A percentile compares a stretch with the other conserved stretches of the same genome.
phyloP scores from a whole-genome alignment of 139 green algal genomes.

The Chlamydomonas schloesseri region DNA sequence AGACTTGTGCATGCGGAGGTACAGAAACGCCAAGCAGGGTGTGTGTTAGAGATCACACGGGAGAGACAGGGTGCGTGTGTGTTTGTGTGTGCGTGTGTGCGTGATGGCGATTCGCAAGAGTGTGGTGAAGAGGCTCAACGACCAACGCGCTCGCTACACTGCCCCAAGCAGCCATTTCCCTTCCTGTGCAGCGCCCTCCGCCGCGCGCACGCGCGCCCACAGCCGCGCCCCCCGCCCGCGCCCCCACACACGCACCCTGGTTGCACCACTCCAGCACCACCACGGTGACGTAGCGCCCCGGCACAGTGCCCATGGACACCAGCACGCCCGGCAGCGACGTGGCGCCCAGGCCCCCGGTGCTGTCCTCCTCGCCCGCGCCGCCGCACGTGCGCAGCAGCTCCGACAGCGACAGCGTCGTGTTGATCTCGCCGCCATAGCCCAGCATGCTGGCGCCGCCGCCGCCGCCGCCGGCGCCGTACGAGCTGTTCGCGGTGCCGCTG shows the following conservation, averaged over 20 bases:
- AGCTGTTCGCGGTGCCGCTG: neutral
- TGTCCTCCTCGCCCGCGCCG: neutral
- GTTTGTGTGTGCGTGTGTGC: no score
- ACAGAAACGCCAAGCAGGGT: no score
- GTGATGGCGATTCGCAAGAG: no score
- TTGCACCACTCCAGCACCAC: constrained; percentile 30
- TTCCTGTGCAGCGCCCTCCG: no score
- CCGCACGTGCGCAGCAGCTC: constrained; percentile 11
- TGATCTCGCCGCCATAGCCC: neutral
- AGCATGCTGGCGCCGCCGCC: no score
- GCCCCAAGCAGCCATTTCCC: no score
- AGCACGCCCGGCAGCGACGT: constrained; percentile 4
- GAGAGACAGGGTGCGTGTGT: no score
- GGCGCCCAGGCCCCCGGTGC: no score
- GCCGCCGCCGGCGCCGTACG: neutral
- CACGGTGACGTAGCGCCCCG: constrained; percentile 9
- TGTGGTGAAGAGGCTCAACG: no score
- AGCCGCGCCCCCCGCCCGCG: neutral
- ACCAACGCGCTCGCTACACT: no score
- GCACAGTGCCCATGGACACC: constrained; percentile 2
- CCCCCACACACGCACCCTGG: constrained; percentile 11
- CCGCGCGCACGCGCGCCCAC: neutral
- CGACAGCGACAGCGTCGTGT: constrained; percentile 12
- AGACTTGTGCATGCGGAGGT: no score
- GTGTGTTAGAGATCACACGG: no score